A percentile compares a stretch with the other conserved stretches of the same genome.
These are phyloP conservation scores for Mycena epipterygia DNA, from an alignment of 768 basidiomycete species.

Conservation along the genomic window DNA sequence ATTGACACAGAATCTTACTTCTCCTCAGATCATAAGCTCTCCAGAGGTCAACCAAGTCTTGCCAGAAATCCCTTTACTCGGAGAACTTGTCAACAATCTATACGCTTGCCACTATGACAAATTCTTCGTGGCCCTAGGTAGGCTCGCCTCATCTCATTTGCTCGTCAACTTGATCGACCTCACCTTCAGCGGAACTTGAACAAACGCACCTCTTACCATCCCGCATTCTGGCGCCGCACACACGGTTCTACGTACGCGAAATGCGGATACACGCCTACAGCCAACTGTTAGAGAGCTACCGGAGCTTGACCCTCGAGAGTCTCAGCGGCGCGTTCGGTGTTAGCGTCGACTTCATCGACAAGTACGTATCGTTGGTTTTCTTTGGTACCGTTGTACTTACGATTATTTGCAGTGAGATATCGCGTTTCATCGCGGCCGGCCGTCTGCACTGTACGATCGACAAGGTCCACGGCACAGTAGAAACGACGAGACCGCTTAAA, in stretches of 20 bases:
- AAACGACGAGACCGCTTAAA: conserved; percentile 79
- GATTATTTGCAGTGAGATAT: conserved; percentile 78
- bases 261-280: conserved; percentile 96
- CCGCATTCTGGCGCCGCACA: conserved; percentile 86
- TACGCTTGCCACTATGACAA: conserved; percentile 96
- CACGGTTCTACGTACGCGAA: conserved; percentile 92
- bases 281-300: conserved; percentile 93
- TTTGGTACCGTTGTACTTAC: neutral
- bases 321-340: conserved; percentile 92
- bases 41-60: conserved; percentile 91
- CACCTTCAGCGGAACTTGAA: conserved; percentile 82
- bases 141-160: conserved; percentile 33
- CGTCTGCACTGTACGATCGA: conserved; percentile 92
- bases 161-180: conserved; percentile 3
- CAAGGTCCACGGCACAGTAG: conserved; percentile 94
- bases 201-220: conserved; percentile 90
- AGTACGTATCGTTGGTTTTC: conserved; percentile 59
- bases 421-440: conserved; percentile 90
- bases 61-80: conserved; percentile 85
- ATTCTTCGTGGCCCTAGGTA: conserved; percentile 92
- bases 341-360: conserved; percentile 88
- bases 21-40: conserved; percentile 77
- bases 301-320: conserved; percentile 89
- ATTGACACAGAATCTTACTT: neutral
- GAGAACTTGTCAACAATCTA: conserved; percentile 87